Conservation (phyloP, 768 basidiomycete genomes). For the Mycena maculata region DNA sequence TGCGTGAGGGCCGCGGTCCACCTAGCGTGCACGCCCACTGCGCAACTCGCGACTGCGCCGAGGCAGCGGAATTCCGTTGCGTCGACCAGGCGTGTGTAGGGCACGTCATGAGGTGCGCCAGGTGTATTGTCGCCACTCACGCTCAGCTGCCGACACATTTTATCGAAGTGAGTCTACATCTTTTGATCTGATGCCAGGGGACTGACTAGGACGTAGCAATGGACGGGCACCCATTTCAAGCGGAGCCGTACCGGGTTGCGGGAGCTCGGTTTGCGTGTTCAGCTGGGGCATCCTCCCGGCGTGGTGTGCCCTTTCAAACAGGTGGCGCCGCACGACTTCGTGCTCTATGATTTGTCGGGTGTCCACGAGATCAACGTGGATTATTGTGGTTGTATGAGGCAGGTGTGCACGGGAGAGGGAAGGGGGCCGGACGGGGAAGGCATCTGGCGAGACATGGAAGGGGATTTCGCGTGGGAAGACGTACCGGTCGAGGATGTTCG, state of each 20-base stretch:
- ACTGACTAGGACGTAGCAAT: background rate
- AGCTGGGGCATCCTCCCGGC: constrained; percentile 23
- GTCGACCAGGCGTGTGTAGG: constrained; percentile 1
- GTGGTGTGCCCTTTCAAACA: background rate
- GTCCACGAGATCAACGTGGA: constrained; percentile 26
- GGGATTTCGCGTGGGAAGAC: no score
- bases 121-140: constrained; percentile 1
- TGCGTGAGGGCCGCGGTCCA: background rate
- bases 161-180: background rate
- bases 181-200: background rate
- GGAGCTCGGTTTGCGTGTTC: constrained; percentile 21
- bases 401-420: no score
- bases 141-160: background rate
- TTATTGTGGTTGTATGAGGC: constrained; percentile 14
- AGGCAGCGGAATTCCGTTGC: background rate
- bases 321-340: constrained; percentile 2
- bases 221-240: constrained; percentile 10
- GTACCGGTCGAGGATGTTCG: background rate
- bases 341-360: constrained; percentile 17
- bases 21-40: background rate
- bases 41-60: background rate
- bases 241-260: constrained; percentile 7
- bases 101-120: background rate
- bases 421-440: background rate
- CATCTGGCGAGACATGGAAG: no score